A percentile compares a stretch with the other conserved stretches of the same genome.
These are phyloP conservation scores for Podaxis rugospora DNA, from an alignment of 768 basidiomycete genomes.

Conservation along the genomic window DNA sequence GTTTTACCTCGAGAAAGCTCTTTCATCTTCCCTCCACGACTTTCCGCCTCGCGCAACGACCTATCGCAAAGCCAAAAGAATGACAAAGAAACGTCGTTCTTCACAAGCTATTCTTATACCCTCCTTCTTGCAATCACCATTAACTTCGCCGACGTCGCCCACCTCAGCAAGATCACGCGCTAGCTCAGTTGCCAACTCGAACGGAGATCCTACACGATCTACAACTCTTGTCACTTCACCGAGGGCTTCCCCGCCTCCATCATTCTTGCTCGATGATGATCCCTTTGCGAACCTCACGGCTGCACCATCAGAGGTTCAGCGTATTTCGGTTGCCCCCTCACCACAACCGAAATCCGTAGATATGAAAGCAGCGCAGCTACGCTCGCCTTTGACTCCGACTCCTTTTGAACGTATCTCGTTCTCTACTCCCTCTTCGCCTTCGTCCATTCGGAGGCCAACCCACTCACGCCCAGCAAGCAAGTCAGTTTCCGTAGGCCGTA, in stretches of 20 bases:
- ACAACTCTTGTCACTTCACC: conserved; percentile 15
- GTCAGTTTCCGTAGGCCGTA: background rate
- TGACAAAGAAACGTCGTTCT: conserved; percentile 50
- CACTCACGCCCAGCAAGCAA: conserved; percentile 6
- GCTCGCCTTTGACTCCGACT: conserved; percentile 25
- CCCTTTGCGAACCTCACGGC: conserved; percentile 63
- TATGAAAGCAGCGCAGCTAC: conserved; percentile 15
- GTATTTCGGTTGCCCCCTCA: conserved; percentile 14
- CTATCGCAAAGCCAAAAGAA: conserved; percentile 15
- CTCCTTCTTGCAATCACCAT: conserved; percentile 34
- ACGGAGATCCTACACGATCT: conserved; percentile 3
- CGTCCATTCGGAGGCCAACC: background rate
- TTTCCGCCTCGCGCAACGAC: background rate
- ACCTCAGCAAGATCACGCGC: conserved; percentile 5
- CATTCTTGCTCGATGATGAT: conserved; percentile 63
- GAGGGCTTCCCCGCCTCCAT: conserved; percentile 32
- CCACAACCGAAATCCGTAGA: conserved; percentile 12
- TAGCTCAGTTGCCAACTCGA: background rate
- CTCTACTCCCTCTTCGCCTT: conserved; percentile 7
- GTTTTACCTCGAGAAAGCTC: conserved; percentile 13
- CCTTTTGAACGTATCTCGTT: background rate
- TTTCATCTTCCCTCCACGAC: conserved; percentile 14
- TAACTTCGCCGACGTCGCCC: conserved; percentile 21
- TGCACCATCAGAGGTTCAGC: conserved; percentile 15
- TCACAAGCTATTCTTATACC: conserved; percentile 48